Base-by-base conservation (phyloP, 2,329 filamentous ascomycete species). In the Diplodia intermedia region DNA sequence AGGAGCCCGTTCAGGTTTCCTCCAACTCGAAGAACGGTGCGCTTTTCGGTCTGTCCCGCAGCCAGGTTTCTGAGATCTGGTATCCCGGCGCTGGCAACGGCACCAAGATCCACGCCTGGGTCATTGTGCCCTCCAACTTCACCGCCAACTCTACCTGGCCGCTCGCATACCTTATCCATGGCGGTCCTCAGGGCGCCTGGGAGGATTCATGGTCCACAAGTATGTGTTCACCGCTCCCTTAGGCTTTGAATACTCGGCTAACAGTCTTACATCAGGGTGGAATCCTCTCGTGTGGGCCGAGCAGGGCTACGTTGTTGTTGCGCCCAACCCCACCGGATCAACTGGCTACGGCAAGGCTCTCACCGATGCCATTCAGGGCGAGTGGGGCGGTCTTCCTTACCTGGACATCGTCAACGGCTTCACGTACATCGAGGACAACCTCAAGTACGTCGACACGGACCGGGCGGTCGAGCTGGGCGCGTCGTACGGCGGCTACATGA, bases 321-420 rank as follows among this genome's bases (percentile, higher is more conserved):
- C 88, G 61, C 91, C 92, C 11, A 97, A 97, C 76, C 91, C 91
- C 9, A 95, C 92, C 0, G 93, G 93, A 20, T 91, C 88, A 73
- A 93, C 91, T 5, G 91, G 92, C 3, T 97, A 93, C 73, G 93
- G 93, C 5, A 90, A 94, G 80, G 85, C 86, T 38, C 86, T 94
- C 67, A 88, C 89, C 38, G 89, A 97, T 75, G 90, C 88, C 0
- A 97, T 97, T 74, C 83, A 87, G 62, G 85, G 88, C 67, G 85
- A 96, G 71, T 97, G 94, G 94, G 94, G 93, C 70, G 92, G 92
- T 5, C 85, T 88, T 47, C 94, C 94, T 0, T 97, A 97, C 77
- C 79, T 91, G 36, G 94, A 97, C 75, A 84, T 97, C 20, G 91
- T 91, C 33, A 88, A 89, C 69, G 90, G 89, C 69, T 92, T 93